A percentile compares a stretch with the other conserved stretches of the same genome.
Conservation (phyloP, 2,329 filamentous ascomycete species). For the Hypoxylon sp. region DNA sequence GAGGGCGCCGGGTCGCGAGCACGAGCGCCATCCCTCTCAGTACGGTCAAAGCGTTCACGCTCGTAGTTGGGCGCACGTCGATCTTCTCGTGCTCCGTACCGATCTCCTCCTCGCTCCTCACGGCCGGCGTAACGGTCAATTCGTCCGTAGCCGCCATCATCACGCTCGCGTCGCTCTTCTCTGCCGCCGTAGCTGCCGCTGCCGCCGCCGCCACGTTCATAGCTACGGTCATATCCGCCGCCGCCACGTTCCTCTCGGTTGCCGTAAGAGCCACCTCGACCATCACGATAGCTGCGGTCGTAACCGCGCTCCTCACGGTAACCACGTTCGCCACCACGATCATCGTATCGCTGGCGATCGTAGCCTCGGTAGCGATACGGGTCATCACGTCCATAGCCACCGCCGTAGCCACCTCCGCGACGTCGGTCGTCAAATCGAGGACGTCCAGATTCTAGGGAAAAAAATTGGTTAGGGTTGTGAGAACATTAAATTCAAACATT, state of each 20-base stretch:
- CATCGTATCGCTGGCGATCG: slow-evolving; percentile 53
- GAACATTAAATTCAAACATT: neutral
- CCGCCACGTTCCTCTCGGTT: slow-evolving; percentile 39
- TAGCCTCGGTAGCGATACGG: slow-evolving; percentile 67
- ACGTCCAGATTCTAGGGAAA: slow-evolving; percentile 52
- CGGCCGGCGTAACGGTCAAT: slow-evolving; percentile 48
- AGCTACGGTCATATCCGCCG: slow-evolving; percentile 54
- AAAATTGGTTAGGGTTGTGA: slow-evolving; percentile 45
- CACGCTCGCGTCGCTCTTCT: slow-evolving; percentile 63
- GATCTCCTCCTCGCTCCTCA: slow-evolving; percentile 45
- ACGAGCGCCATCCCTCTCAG: slow-evolving; percentile 56
- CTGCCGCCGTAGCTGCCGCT: slow-evolving; percentile 52
- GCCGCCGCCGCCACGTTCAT: slow-evolving; percentile 37
- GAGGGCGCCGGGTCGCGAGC: slow-evolving; percentile 56
- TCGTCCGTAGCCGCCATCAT: slow-evolving; percentile 44
- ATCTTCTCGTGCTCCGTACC: slow-evolving; percentile 45
- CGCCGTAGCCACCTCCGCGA: slow-evolving; percentile 63
- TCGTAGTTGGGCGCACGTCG: slow-evolving; percentile 47
- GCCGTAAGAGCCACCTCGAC: slow-evolving; percentile 53
- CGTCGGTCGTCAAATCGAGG: slow-evolving; percentile 57
- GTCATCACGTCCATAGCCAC: slow-evolving; percentile 68
- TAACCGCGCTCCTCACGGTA: slow-evolving; percentile 59
- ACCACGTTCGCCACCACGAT: slow-evolving; percentile 59
- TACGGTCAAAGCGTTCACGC: slow-evolving; percentile 60
- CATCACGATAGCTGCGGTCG: slow-evolving; percentile 54